These are phyloP conservation scores for Dendrobium huoshanense DNA, from an alignment of 106 monocot genomes.

Conservation along the genomic window DNA sequence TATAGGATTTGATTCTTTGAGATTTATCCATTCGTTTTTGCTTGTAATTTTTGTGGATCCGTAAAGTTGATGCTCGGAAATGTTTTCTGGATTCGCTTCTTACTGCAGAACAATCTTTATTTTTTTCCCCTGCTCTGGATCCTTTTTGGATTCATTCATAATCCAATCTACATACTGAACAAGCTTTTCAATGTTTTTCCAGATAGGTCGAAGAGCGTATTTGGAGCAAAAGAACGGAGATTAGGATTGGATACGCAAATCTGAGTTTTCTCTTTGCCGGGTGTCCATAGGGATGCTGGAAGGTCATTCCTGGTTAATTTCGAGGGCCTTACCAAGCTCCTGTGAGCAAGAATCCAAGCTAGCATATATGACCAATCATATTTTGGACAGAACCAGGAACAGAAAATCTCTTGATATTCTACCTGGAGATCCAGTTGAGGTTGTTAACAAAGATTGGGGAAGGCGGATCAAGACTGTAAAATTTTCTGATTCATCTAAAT, in stretches of 20 bases:
- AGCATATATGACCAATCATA: conserved; percentile 11
- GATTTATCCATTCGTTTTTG: neutral
- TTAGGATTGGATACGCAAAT: conserved; percentile 1
- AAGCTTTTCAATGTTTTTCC: neutral
- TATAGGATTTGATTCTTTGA: neutral
- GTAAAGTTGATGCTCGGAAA: neutral
- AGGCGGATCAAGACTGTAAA: neutral
- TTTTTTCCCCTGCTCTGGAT: neutral
- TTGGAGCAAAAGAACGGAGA: neutral
- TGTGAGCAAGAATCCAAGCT: conserved; percentile 26
- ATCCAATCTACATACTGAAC: neutral
- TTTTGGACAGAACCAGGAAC: neutral
- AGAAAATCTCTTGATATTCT: neutral
- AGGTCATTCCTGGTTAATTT: conserved; percentile 11
- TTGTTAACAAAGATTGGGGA: neutral
- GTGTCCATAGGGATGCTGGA: conserved; percentile 16
- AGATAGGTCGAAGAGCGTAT: neutral
- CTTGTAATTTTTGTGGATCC: neutral
- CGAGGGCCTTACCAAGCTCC: conserved; percentile 13
- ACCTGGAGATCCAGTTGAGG: conserved; percentile 2
- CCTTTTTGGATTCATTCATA: too few species aligned
- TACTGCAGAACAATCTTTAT: neutral
- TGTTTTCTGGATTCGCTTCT: neutral
- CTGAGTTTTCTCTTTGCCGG: neutral
- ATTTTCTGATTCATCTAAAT: neutral